These are phyloP conservation scores for Hydnomerulius pinastri DNA, from an alignment of 768 basidiomycete species.

Conservation along the genomic window DNA sequence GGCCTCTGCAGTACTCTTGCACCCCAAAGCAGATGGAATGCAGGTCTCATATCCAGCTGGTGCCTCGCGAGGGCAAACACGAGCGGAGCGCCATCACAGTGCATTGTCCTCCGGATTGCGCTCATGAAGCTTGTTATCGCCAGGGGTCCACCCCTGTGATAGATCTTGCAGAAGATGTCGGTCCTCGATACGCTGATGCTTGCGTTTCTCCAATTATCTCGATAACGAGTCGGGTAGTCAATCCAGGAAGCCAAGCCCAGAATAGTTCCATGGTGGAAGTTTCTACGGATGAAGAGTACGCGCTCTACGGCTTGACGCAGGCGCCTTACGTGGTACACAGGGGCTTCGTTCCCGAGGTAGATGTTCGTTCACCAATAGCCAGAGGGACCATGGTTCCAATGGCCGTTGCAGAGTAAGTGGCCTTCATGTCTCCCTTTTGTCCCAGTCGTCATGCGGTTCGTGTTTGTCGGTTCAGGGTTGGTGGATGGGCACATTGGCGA, in stretches of 20 bases:
- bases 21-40: conserved; percentile 5
- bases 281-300: conserved; percentile 4
- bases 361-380: conserved; percentile 32
- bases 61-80: conserved; percentile 13
- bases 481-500: conserved; percentile 11
- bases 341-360: conserved; percentile 13
- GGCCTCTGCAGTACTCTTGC: neutral
- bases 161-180: neutral
- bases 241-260: neutral
- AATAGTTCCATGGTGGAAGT: neutral
- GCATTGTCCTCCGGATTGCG: conserved; percentile 20
- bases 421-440: neutral
- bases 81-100: conserved; percentile 14
- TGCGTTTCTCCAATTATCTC: conserved; percentile 28
- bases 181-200: conserved; percentile 26
- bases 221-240: neutral
- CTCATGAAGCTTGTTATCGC: conserved; percentile 16
- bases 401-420: conserved; percentile 22
- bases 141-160: neutral
- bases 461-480: conserved; percentile 14
- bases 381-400: conserved; percentile 25
- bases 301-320: conserved; percentile 7
- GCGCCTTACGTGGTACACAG: conserved; percentile 12
- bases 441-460: conserved; percentile 9
- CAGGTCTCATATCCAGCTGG: conserved; percentile 25